Conservation (phyloP, 129 eudicot genomes). For the Heracleum sosnowskyi region DNA sequence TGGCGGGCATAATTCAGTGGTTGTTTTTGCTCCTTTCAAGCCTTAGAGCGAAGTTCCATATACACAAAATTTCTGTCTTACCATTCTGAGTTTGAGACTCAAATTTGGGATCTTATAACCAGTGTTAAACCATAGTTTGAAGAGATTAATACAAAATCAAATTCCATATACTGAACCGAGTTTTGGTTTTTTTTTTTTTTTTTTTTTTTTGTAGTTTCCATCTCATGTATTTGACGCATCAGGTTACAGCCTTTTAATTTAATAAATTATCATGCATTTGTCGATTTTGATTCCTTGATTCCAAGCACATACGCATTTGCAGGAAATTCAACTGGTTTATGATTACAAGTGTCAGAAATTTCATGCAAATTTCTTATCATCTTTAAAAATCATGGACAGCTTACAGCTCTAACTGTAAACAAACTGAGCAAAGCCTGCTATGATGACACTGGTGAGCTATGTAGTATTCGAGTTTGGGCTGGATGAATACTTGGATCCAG, state of each 20-base stretch:
- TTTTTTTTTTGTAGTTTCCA: not conserved
- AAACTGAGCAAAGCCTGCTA: not conserved
- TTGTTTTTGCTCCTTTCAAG: slow-evolving; percentile 52
- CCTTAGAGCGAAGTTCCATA: slow-evolving; percentile 12
- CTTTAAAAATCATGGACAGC: not conserved
- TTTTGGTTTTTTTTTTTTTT: not conserved
- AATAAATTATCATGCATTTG: slow-evolving; percentile 4
- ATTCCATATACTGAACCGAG: slow-evolving; percentile 1
- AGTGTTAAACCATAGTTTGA: not conserved
- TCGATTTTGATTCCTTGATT: not conserved
- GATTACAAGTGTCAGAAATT: not conserved
- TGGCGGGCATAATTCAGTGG: slow-evolving; percentile 62
- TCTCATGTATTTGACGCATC: slow-evolving; percentile 3
- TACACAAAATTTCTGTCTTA: not conserved
- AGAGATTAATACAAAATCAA: slow-evolving; percentile 5
- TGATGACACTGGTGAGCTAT: not conserved
- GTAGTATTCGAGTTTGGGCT: not conserved
- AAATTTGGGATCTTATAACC: slow-evolving; percentile 3
- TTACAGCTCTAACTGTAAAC: not conserved
- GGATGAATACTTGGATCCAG: not conserved
- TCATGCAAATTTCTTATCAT: not conserved
- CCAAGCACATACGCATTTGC: not conserved
- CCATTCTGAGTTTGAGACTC: not conserved
- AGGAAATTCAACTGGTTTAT: not conserved
- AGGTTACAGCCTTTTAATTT: slow-evolving; percentile 6